Conservation (phyloP, 768 basidiomycete species). For the Postia placenta region DNA sequence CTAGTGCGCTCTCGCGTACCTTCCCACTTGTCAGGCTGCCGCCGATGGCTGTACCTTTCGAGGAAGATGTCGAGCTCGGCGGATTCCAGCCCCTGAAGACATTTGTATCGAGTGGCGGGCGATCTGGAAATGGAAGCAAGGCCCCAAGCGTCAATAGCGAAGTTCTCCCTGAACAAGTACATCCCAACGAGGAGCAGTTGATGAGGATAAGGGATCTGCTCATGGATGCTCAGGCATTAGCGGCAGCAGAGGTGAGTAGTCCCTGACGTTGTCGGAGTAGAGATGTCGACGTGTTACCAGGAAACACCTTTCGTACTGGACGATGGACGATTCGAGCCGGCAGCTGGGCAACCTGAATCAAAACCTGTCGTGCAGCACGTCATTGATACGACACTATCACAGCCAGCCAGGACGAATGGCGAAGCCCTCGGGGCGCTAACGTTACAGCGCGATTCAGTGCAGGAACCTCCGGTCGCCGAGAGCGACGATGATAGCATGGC, state of each 20-base stretch:
- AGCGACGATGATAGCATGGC: constrained; percentile 55
- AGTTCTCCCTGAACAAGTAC: constrained; percentile 34
- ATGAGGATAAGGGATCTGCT: constrained; percentile 90
- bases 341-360: neutral
- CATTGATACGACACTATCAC: too few relatives aligned
- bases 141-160: neutral
- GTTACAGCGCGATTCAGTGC: too few relatives aligned
- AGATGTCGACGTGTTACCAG: constrained; percentile 13
- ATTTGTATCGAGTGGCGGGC: constrained; percentile 38
- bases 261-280: neutral
- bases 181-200: constrained; percentile 94
- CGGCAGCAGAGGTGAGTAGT: constrained; percentile 48
- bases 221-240: constrained; percentile 58
- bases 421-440: too few relatives aligned
- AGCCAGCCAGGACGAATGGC: too few relatives aligned
- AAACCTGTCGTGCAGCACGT: too few relatives aligned
- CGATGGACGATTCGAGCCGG: constrained; percentile 5
- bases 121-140: neutral
- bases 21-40: constrained; percentile 70
- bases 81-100: constrained; percentile 83
- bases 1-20: constrained; percentile 47
- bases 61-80: constrained; percentile 85
- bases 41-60: constrained; percentile 52
- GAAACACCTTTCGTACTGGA: constrained; percentile 18
- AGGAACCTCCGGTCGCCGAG: neutral